Conservation (phyloP, 441 rosid species). For the Lepidium campestre region DNA sequence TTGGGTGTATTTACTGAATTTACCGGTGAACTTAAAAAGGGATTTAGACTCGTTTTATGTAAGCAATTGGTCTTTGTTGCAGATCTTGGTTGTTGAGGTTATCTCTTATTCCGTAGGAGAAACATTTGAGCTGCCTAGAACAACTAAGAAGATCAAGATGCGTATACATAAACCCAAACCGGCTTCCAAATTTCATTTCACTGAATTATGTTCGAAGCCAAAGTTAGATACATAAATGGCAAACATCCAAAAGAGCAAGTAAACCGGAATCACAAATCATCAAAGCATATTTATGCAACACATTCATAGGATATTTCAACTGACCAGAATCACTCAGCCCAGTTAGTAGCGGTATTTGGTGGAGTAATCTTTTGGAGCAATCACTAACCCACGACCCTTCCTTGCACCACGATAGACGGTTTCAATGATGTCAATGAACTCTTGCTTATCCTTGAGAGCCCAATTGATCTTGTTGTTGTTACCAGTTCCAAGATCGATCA, state of each 20-base stretch:
- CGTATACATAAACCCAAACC: not conserved
- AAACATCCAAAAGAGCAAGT: not conserved
- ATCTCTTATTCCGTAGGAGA: too few species aligned
- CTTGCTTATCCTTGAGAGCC: slow-evolving; percentile 96
- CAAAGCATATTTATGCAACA: slow-evolving; percentile 4
- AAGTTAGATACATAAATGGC: slow-evolving; percentile 8
- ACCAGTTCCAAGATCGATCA: slow-evolving; percentile 96
- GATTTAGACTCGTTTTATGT: too few species aligned
- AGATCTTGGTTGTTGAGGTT: too few species aligned
- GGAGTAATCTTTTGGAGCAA: slow-evolving; percentile 95
- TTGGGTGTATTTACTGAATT: too few species aligned
- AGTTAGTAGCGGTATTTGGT: slow-evolving; percentile 86
- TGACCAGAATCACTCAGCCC: slow-evolving; percentile 1
- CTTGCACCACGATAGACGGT: slow-evolving; percentile 90
- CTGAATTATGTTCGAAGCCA: slow-evolving; percentile 2
- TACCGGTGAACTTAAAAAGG: too few species aligned
- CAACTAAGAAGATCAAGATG: not conserved
- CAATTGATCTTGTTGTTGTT: slow-evolving; percentile 97
- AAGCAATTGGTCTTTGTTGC: too few species aligned
- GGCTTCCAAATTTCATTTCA: slow-evolving; percentile 16
- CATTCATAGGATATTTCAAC: slow-evolving; percentile 4
- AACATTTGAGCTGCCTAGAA: too few species aligned
- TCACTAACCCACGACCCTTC: slow-evolving; percentile 92
- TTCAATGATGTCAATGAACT: slow-evolving; percentile 80
- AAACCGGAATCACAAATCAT: slow-evolving; percentile 11